phyloP scores from a whole-genome alignment of 805 yeast genomes.

The Kazachstania kunashirensis region DNA sequence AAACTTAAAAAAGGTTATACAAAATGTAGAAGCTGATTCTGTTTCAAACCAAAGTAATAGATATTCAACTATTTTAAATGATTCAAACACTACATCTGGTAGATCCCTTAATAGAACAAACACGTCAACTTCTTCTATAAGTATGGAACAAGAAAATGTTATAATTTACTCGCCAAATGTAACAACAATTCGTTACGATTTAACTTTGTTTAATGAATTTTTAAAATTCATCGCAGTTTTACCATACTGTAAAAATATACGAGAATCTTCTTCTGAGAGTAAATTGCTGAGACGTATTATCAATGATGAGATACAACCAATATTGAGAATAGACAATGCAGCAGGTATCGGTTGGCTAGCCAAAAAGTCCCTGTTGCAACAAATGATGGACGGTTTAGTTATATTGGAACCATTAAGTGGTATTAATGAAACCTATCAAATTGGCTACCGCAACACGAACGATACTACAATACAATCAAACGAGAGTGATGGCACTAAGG shows the following conservation, averaged over 20 bases:
- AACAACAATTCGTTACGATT: slow-evolving; percentile 35
- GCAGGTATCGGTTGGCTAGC: slow-evolving; percentile 56
- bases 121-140: slow-evolving; percentile 8
- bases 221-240: slow-evolving; percentile 31
- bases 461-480: slow-evolving; percentile 1
- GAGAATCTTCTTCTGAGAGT: slow-evolving; percentile 34
- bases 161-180: slow-evolving; percentile 35
- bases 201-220: slow-evolving; percentile 32
- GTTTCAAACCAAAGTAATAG: slow-evolving; percentile 6
- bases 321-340: slow-evolving; percentile 52
- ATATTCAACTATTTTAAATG: slow-evolving; percentile 7
- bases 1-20: slow-evolving; percentile 52
- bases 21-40: slow-evolving; percentile 35
- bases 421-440: slow-evolving; percentile 62
- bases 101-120: slow-evolving; percentile 16
- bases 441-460: slow-evolving; percentile 16
- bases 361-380: slow-evolving; percentile 50
- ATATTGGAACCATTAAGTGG: slow-evolving; percentile 81
- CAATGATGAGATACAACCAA: slow-evolving; percentile 72
- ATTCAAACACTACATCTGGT: slow-evolving; percentile 11
- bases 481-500: slow-evolving; percentile 14
- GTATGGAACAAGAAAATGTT: slow-evolving; percentile 7
- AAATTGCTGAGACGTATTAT: slow-evolving; percentile 56
- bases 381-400: slow-evolving; percentile 71
- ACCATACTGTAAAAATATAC: slow-evolving; percentile 28